Base-by-base conservation (phyloP, 2,329 filamentous ascomycete species). In the Lasiodiplodia sp. region DNA sequence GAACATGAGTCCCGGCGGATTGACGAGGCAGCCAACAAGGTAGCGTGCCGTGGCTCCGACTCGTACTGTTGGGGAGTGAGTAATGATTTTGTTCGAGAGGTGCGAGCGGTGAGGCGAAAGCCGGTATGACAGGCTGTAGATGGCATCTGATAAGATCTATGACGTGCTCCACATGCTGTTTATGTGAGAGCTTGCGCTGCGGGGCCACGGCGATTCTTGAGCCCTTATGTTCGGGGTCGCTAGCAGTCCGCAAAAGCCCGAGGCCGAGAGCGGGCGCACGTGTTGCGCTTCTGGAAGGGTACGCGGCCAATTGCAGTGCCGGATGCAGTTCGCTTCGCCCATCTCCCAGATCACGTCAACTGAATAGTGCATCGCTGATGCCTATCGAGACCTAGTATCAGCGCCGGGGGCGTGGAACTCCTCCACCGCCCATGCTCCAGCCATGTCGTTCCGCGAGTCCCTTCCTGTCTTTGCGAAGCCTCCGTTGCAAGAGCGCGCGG, bases 91-190 rank as follows among this genome's bases (percentile, higher is more conserved):
- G 21, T 21, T 16, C 10, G 31, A 25, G 55, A 37, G 44, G 38
- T 28, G 60, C 12, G 31, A 52, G 60, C 60, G 60, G 60, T 64
- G 60, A 64, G 60, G 4, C 44, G 4, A 12, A 10, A 38, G 16
- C 3, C 11, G 12, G 40, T 5, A n/a, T 23, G 56, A 40, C n/a
- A 64, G n/a, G 60, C 60, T 25, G 18, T 14, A 64, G n/a, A 21
- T 34, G 60, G 23, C 60, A 64, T 64, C 60, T 53, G 60, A 64
- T 64, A 64, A 64, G 60, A 64, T 64, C 31, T 31, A 52, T 52
- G 60, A 63, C 58, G 58, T 49, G 40, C 8, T 62, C 25, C 31
- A 51, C 38, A 18, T 18, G 38, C 23, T 25, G 14, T 23, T 18
- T 47, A 5, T 14, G 57, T 47, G 40, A 25, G 38, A 47, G 11